Base-by-base conservation (phyloP, 495 filamentous ascomycete species). In the Extremus antarcticus region DNA sequence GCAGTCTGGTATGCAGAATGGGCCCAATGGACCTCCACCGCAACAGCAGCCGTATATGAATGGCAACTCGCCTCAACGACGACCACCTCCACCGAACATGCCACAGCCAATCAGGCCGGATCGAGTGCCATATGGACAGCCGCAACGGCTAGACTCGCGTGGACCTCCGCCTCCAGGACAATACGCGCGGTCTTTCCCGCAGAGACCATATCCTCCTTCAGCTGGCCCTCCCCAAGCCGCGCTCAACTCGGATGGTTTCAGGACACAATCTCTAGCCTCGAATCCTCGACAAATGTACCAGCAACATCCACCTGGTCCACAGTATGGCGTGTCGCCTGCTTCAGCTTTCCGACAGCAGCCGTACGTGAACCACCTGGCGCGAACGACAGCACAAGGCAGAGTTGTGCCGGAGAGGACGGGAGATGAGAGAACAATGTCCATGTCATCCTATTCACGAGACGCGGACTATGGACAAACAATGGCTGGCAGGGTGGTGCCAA, bases 401-500 rank as follows among this genome's bases (percentile, higher is more conserved):
- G 70, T 88, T 23, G 88, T 99, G 0, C 94, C 94, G 7, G 90
- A 95, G 60, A 80, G 89, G 45, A 85, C 92, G 64, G 54, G 55
- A 1, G 84, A 97, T 64, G 90, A 96, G 65, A 79, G 94, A 48
- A 81, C 92, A 48, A 97, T 97, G 92, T 94, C 91, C 24, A 83
- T 99, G 81, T 90, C 83, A 16, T 85, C 85, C 1, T 95, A 95
- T 66, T 76, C 83, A 16, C 71, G 82, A 56, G 87, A 91, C 56
- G 77, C 80, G 47, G 88, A 97, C 54, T 75, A 85, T 54, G 76
- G 83, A 53, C 92, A 95, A 63, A 95, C 89, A 20, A 87, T 86
- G 78, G 95, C 86, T 61, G 94, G 94, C 50, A 78, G 94, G 53
- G 77, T 94, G 0, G 95, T 99, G 63, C 94, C 85, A 3, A 73